A percentile compares a stretch with the other conserved stretches of the same genome.
phyloP scores from a whole-genome alignment of 805 yeast genomes.

The Lipomyces oligophaga region DNA sequence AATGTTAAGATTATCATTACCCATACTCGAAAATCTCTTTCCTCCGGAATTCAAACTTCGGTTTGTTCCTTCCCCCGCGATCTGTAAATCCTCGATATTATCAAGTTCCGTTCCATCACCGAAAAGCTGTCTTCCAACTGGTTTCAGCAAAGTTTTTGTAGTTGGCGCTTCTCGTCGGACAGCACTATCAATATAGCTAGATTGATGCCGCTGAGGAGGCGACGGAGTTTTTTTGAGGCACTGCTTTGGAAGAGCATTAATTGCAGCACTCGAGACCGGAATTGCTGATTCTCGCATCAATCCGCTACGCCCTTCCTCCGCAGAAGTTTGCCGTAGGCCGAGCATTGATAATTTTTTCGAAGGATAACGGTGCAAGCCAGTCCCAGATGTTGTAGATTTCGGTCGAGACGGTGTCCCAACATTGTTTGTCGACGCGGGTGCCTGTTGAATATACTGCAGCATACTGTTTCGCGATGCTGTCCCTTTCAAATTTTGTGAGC shows the following conservation, averaged over 20 bases:
- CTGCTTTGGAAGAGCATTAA: background rate
- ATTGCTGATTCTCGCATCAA: background rate
- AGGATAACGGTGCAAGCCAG: too few species aligned
- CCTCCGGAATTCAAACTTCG: too few species aligned
- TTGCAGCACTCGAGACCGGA: too few species aligned
- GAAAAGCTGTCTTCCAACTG: constrained; percentile 23
- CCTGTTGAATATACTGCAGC: constrained; percentile 6
- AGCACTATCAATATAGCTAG: constrained; percentile 3
- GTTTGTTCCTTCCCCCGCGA: constrained; percentile 17
- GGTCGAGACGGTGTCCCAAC: too few species aligned
- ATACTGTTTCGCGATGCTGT: constrained; percentile 18
- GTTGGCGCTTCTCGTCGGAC: constrained; percentile 17
- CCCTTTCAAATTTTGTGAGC: constrained; percentile 14
- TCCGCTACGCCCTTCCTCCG: constrained; percentile 2
- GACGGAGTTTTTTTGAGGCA: constrained; percentile 12
- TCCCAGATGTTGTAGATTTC: too few species aligned
- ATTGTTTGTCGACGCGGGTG: too few species aligned
- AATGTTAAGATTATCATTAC: too few species aligned
- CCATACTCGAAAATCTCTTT: too few species aligned
- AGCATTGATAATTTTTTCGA: constrained; percentile 7
- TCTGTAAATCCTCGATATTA: constrained; percentile 34
- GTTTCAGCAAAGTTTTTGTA: constrained; percentile 21
- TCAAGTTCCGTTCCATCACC: constrained; percentile 38
- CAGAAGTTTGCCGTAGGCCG: background rate
- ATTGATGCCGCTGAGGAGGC: constrained; percentile 8